Base-by-base conservation (phyloP, 345 rosid species). In the Bruguiera parviflora region DNA sequence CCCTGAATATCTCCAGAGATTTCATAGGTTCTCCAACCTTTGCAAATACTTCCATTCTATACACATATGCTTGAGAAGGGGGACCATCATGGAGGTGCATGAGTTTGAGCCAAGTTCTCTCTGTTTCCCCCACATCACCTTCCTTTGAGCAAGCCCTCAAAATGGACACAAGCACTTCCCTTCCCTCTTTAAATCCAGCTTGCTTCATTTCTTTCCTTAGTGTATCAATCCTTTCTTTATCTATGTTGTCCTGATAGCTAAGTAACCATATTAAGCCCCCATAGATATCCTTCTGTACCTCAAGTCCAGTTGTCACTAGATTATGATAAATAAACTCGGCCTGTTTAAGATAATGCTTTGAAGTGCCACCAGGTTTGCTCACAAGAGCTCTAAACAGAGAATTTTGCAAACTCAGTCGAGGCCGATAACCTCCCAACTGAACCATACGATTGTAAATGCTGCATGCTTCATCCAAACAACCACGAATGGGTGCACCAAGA, bases 261-360 rank as follows among this genome's bases (percentile, higher is more conserved):
- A 89, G 99, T 53, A 91, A 75, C 96, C 90, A 88, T 56, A 94
- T 88, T 35, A 88, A 74, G 53, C 97, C 97, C 0, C 76, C 75
- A 51, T 82, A 91, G 1, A 94, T 80, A 84, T 89, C 88, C 62
- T 81, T 87, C 47, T 87, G 93, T 22, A 88, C 75, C 83, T 91
- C 93, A 55, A 91, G 84, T 61, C 89, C 84, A 3, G 75, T 79
- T 11, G 96, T 82, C 63, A 78, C 82, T 82, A 89, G 58, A 78
- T 94, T 89, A 74, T 88, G 92, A 75, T 81, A 91, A 77, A 91
- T 82, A 71, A 88, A 80, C 86, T 91, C 98, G 4, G 92, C 96
- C 77, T 89, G 97, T 73, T 89, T 86, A 35, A 94, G 84, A 68
- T 85, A 80, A 75, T 79, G 83, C 66, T 80, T 86, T 3, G 88